Evolutionary conservation across 139 green algal genomes (phyloP).

Genomic region (Micromonas pusilla): DNA sequence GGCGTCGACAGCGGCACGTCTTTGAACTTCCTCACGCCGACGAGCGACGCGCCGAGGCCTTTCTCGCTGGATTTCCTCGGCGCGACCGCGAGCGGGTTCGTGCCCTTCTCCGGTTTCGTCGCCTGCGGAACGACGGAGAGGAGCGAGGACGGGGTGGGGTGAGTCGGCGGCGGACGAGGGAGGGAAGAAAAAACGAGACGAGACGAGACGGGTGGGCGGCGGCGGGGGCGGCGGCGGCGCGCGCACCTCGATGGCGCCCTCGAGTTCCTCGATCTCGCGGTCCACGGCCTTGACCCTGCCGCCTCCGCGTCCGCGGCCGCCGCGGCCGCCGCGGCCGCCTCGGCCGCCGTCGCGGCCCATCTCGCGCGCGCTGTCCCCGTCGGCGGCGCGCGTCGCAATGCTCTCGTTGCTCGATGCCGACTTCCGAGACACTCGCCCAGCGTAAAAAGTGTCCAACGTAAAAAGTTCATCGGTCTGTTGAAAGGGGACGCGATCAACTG

Average conservation of each 20-base stretch:
- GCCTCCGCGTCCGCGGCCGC: too few species aligned
- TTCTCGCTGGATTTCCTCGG: slow-evolving; percentile 9
- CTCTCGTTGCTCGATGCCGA: too few species aligned
- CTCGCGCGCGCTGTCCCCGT: too few species aligned
- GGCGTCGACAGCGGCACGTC: slow-evolving; percentile 35
- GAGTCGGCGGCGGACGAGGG: too few species aligned
- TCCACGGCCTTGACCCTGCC: background rate
- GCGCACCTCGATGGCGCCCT: background rate
- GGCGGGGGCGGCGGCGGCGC: too few species aligned
- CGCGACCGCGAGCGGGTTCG: slow-evolving; percentile 14
- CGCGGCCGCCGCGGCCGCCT: too few species aligned
- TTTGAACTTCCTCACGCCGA: slow-evolving; percentile 24
- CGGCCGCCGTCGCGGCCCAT: too few species aligned
- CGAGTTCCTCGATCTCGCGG: slow-evolving; percentile 1
- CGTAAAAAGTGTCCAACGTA: too few species aligned
- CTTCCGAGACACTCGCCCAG: too few species aligned
- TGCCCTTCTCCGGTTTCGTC: slow-evolving; percentile 7
- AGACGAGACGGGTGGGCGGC: background rate
- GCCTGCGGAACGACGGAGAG: background rate
- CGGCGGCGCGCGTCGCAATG: too few species aligned
- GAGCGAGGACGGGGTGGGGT: background rate
- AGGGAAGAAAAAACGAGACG: background rate
- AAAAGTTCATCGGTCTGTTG: too few species aligned
- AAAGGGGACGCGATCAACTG: too few species aligned
- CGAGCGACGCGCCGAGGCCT: background rate